These are phyloP conservation scores for Gyromitra esculenta DNA, from an alignment of 2,329 filamentous ascomycete species.

Conservation along the genomic window DNA sequence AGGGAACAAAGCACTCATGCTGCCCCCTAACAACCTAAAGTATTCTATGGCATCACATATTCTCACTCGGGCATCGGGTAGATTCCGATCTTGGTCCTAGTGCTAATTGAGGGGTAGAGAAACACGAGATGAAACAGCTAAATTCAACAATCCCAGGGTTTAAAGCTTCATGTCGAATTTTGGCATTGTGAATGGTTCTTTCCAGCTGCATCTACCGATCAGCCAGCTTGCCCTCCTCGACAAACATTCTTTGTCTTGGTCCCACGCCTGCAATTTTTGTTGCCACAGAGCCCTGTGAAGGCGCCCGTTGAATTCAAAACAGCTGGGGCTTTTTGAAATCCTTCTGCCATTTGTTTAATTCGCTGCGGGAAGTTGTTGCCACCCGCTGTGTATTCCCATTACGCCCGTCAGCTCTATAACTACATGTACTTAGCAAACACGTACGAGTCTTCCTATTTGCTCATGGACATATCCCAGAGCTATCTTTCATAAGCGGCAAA, in stretches of 20 bases:
- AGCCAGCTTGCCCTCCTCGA: too few species aligned
- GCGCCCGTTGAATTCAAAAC: background rate
- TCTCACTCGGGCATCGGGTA: constrained; percentile 20
- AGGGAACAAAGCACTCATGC: too few species aligned
- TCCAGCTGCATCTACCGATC: background rate
- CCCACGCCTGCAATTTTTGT: background rate
- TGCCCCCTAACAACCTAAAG: background rate
- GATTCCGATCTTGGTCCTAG: background rate
- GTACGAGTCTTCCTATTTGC: background rate
- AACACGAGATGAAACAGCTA: background rate
- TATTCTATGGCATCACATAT: constrained; percentile 21
- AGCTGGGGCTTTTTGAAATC: background rate
- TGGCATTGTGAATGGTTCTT: background rate
- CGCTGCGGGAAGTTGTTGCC: background rate
- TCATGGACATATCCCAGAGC: background rate
- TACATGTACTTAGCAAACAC: background rate
- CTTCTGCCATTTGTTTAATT: background rate
- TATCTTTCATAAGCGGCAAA: background rate
- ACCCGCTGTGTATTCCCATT: background rate
- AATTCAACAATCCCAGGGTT: background rate
- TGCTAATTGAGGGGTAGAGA: background rate
- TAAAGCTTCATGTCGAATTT: background rate
- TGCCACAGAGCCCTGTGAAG: background rate
- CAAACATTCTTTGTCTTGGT: background rate
- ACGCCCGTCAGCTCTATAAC: background rate